Base-by-base conservation (phyloP, 1,284 basidiomycete species). In the Boletus smithii region DNA sequence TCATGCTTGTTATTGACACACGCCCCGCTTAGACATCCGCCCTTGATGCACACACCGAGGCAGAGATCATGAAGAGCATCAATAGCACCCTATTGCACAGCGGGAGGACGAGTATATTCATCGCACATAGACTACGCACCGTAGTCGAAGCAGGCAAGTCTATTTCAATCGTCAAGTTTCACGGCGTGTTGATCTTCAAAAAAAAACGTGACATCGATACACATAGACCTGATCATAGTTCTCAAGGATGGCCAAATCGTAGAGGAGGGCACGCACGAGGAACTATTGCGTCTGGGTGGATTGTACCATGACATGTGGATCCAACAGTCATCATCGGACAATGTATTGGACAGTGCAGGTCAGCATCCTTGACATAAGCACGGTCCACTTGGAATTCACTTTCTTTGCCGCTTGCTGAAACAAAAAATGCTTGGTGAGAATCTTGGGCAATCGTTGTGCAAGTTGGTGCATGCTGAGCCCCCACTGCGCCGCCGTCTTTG, bases 11-110 rank as follows among this genome's bases (percentile, higher is more conserved):
- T 40, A 14, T 14, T 53, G 33, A 56, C 43, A 10, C 24, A 27
- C 24, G 20, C 30, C 13, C 20, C 29, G 24, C 18, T 16, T 54
- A 94, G 83, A 99, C 97, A 0, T 97, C 93, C 0, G 93, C 95
- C 0, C 70, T 99, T 50, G 97, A 99, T 63, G 89, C 90, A 3
- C 89, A 92, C 57, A 98, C 95, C 0, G 95, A 98, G 67, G 81
- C 86, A 1, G 95, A 97, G 64, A 73, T 99, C 42, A 98, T 98
- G 94, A 80, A 83, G 56, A 97, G 97, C 62, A 91, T 99, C 68
- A 90, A 98, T 61, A 73, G 70, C 14, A 84, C 83, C 0, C 72
- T 99, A 18, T 69, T 89, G 22, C 82, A 85, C 55, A 84, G 85
- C 56, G 75, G 80, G 7, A 81, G 92, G 44, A 99, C 95, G 8